A percentile compares a stretch with the other conserved stretches of the same genome.
These are phyloP conservation scores for Starmera quercuum DNA, from an alignment of 805 yeast species.

Conservation along the genomic window DNA sequence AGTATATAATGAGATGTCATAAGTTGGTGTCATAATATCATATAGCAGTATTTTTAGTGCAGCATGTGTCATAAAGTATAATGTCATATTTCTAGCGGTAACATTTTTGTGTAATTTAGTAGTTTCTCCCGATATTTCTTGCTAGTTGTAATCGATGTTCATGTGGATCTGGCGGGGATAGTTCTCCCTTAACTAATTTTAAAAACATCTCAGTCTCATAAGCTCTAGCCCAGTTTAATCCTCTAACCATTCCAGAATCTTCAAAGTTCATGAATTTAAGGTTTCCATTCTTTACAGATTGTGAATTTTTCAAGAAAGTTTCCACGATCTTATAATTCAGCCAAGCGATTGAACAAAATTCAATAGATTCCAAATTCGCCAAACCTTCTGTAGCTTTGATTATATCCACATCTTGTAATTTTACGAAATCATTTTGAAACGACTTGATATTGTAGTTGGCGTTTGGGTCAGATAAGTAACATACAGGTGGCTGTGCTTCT, in stretches of 20 bases:
- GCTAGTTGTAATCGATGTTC: background rate
- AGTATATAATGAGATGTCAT: no score
- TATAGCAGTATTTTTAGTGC: no score
- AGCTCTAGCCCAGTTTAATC: conserved; percentile 35
- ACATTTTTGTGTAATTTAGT: background rate
- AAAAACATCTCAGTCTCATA: conserved; percentile 8
- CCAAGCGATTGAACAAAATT: conserved; percentile 36
- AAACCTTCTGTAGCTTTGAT: conserved; percentile 14
- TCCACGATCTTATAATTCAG: conserved; percentile 30
- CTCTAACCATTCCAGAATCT: conserved; percentile 42
- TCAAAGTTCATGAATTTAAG: conserved; percentile 35
- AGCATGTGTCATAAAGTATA: no score
- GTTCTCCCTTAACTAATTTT: conserved; percentile 10
- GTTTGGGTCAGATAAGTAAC: conserved; percentile 15
- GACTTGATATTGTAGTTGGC: conserved; percentile 17
- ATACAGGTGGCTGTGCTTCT: background rate
- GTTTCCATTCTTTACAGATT: conserved; percentile 9
- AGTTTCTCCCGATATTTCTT: background rate
- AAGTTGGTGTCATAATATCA: no score
- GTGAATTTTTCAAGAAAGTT: conserved; percentile 18
- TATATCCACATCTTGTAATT: conserved; percentile 14
- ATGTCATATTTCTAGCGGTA: no score
- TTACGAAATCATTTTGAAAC: conserved; percentile 9
- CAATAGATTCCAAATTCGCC: conserved; percentile 30
- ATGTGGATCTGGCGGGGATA: conserved; percentile 5